Conservation (phyloP, 768 basidiomycete species). For the Phlegmacium glaucopus region DNA sequence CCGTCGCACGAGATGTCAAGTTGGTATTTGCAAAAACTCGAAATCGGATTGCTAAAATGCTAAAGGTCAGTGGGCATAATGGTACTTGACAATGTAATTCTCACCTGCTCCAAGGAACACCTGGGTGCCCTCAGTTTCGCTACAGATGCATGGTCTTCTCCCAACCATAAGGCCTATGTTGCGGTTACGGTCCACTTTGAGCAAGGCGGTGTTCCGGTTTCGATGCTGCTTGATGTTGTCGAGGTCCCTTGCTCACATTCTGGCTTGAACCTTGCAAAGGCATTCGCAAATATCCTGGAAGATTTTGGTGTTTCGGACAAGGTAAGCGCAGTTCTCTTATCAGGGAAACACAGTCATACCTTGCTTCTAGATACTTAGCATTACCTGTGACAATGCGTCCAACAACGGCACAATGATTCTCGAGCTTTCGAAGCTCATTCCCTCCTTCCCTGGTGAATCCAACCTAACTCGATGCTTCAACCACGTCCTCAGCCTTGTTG, state of each 20-base stretch:
- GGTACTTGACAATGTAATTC: background rate
- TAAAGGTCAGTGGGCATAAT: constrained; percentile 11
- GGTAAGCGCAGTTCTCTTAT: constrained; percentile 16
- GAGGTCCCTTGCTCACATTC: constrained; percentile 34
- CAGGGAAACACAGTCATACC: background rate
- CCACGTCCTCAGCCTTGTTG: constrained; percentile 35
- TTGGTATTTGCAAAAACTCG: constrained; percentile 15
- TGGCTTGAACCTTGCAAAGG: constrained; percentile 29
- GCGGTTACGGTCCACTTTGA: constrained; percentile 30
- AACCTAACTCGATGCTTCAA: constrained; percentile 33
- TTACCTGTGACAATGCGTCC: constrained; percentile 35
- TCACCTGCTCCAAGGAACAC: constrained; percentile 19
- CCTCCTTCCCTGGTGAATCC: constrained; percentile 14
- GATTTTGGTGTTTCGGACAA: constrained; percentile 32
- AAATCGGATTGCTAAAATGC: constrained; percentile 21
- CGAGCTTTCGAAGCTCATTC: constrained; percentile 18
- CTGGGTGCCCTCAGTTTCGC: constrained; percentile 29
- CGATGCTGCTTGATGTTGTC: constrained; percentile 32
- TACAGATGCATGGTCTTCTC: constrained; percentile 34
- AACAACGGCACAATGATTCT: constrained; percentile 33
- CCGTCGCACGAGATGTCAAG: constrained; percentile 26
- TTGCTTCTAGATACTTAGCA: constrained; percentile 22
- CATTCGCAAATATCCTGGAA: constrained; percentile 28
- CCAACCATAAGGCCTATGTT: constrained; percentile 28
- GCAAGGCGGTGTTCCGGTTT: constrained; percentile 19